Percentiles rank a stretch among this genome's conserved stretches.
Evolutionary conservation across 768 basidiomycete species (phyloP).

Genomic region (Tylopilus plumbeoviolaceoides): DNA sequence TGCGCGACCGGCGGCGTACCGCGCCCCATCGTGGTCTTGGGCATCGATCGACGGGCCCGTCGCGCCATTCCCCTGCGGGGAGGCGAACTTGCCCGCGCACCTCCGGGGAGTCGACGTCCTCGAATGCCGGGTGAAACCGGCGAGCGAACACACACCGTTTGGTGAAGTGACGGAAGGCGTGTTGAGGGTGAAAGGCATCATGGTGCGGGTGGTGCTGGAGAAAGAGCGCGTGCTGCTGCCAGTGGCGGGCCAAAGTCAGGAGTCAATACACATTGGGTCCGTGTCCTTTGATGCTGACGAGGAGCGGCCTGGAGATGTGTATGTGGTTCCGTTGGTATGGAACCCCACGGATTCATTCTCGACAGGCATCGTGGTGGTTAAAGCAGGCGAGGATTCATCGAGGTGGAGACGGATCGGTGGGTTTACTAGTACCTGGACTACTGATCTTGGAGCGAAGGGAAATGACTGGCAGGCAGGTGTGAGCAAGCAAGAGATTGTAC

Average conservation of each 20-base stretch:
- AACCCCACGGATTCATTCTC: neutral
- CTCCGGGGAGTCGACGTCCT: neutral
- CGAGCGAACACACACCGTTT: neutral
- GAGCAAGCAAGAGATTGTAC: neutral
- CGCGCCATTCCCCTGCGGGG: neutral
- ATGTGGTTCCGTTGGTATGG: neutral
- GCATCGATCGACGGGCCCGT: neutral
- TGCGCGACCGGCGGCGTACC: neutral
- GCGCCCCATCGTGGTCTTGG: constrained; percentile 1
- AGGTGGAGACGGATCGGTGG: neutral
- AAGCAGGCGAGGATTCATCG: neutral
- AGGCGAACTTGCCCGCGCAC: neutral
- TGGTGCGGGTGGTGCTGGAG: neutral
- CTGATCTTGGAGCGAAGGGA: neutral
- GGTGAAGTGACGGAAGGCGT: neutral
- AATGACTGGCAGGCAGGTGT: neutral
- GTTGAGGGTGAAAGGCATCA: neutral
- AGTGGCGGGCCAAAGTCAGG: neutral
- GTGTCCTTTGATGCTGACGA: neutral
- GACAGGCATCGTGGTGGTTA: neutral
- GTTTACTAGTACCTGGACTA: neutral
- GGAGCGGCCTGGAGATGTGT: neutral
- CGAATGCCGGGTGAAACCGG: neutral
- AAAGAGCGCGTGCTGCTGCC: neutral
- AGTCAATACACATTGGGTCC: neutral